These are phyloP conservation scores for Balamuthia mandrillaris DNA, from an alignment of 208 protist species.

Conservation along the genomic window DNA sequence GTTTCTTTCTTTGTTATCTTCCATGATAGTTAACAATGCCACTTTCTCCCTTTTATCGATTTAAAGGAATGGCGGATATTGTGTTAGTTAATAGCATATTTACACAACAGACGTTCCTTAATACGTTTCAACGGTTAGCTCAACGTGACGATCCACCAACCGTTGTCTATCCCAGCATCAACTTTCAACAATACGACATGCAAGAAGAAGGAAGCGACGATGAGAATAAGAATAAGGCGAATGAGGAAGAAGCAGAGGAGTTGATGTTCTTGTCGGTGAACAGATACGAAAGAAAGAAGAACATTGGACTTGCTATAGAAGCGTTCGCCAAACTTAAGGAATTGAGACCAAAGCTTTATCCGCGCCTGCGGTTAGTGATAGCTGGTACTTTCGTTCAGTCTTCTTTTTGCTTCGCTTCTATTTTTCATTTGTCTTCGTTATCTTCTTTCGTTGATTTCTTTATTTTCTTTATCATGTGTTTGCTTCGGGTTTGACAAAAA, in stretches of 20 bases:
- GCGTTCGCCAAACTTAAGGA: constrained; percentile 52
- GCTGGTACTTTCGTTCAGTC: constrained; percentile 12
- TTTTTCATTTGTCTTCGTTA: not conserved
- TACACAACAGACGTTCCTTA: constrained; percentile 35
- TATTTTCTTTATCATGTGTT: not conserved
- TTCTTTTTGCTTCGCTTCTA: not conserved
- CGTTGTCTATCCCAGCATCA: constrained; percentile 72
- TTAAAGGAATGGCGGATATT: constrained; percentile 61
- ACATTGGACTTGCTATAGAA: constrained; percentile 84
- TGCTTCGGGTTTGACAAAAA: constrained; percentile 32
- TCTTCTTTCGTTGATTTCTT: too few relatives aligned
- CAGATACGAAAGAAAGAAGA: constrained; percentile 96
- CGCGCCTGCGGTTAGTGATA: not conserved
- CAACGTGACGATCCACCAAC: not conserved
- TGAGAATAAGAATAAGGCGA: not conserved
- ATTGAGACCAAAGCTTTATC: not conserved
- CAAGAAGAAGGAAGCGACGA: too few relatives aligned
- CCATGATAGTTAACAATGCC: not conserved
- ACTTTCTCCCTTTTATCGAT: too few relatives aligned
- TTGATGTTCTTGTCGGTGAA: constrained; percentile 92
- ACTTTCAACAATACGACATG: constrained; percentile 59
- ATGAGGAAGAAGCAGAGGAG: too few relatives aligned
- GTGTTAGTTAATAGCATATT: constrained; percentile 72
- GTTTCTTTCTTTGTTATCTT: not conserved
- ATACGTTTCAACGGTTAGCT: constrained; percentile 37